Evolutionary conservation across 208 protist genomes (phyloP).

Genomic region (Phytomonas sp.): DNA sequence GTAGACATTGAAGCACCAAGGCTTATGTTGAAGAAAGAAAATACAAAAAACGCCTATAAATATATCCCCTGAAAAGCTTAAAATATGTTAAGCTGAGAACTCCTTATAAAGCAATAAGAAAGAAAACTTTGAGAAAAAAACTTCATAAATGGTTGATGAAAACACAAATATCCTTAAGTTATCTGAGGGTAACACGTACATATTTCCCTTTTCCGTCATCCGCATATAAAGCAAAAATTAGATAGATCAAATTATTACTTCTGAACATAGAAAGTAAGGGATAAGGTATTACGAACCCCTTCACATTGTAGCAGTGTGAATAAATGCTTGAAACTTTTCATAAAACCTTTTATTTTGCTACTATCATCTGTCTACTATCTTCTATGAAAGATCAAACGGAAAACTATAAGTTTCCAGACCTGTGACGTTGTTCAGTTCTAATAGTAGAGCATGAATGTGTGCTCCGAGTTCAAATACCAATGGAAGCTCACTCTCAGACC

Average conservation of each 20-base stretch:
- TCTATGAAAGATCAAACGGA: background rate
- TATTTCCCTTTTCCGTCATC: background rate
- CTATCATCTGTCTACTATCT: background rate
- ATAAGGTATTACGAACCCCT: background rate
- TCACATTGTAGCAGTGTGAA: background rate
- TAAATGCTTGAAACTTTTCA: background rate
- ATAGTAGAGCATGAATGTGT: background rate
- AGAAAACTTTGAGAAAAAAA: conserved; percentile 11
- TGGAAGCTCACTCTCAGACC: background rate
- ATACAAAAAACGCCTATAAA: background rate
- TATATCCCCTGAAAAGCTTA: background rate
- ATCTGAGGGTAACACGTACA: background rate
- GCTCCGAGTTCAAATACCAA: background rate
- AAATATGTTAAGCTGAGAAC: background rate
- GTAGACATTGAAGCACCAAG: background rate
- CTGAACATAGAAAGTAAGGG: conserved; percentile 4
- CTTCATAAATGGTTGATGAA: conserved; percentile 6
- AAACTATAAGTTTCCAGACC: background rate
- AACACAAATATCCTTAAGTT: conserved; percentile 8
- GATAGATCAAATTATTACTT: conserved; percentile 9
- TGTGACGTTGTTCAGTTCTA: background rate
- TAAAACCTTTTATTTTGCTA: background rate
- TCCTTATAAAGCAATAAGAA: background rate
- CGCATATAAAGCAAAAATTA: conserved; percentile 1
- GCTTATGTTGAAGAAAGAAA: background rate